Base-by-base conservation (phyloP, 331 rosid genomes). In the Dryas integrifolia region DNA sequence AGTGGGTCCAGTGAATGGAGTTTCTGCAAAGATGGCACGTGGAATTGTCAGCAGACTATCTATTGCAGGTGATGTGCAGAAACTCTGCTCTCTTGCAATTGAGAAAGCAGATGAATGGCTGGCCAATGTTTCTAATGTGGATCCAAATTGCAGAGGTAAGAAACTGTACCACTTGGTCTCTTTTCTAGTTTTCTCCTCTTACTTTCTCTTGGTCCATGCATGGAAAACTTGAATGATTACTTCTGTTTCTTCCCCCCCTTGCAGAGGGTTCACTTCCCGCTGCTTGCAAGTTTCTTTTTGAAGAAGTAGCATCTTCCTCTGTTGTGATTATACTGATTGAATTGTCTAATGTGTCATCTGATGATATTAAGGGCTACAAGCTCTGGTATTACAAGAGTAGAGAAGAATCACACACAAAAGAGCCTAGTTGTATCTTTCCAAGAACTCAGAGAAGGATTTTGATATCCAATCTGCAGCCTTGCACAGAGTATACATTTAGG, bases 221-320 rank as follows among this genome's bases (percentile, higher is more conserved):
- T 67, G 9, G 15, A 38, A 48, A 44, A 73, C 57, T 70, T 69
- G 47, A 43, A 65, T 63, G 47, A 41, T 76, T 70, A 75, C 67
- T 65, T 58, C 72, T 73, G 38, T 57, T 73, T 74, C 52, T 77
- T 78, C 61, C 50, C 67, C 49, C 21, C 45, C 70, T n/a, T 56
- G 58, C 96, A 95, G 99, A 92, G 85, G 96, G 87, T 74, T 95
- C 99, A 9, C 96, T 95, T 80, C 99, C 99, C 58, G 92, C 99
- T 65, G 99, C 99, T 61, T 95, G 99, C 92, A 95, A 90, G 88
- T 92, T 90, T 85, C 77, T 95, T 77, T 95, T 92, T 77, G 98
- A 95, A 86, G 97, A 89, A 85, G 86, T 88, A 58, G 73, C 92
- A 66, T 81, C 93, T 73, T 84, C 96, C 55, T 87, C 97, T 0